phyloP scores from a whole-genome alignment of 2,329 filamentous ascomycete species.

The Simplicillium aogashimaense region DNA sequence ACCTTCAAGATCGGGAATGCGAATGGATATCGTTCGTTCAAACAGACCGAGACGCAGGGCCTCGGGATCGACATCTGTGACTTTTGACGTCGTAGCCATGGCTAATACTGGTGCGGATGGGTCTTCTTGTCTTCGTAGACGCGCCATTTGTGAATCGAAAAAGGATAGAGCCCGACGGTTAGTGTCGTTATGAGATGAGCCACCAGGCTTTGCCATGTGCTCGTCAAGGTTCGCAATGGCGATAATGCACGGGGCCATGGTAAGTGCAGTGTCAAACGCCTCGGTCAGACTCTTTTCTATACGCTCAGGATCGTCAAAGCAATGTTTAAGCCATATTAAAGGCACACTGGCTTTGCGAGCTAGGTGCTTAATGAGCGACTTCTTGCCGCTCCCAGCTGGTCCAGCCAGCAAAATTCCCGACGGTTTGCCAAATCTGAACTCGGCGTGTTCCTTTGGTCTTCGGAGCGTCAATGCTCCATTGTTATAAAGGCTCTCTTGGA shows the following conservation, averaged over 20 bases:
- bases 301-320: slow-evolving; percentile 27
- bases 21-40: slow-evolving; percentile 76
- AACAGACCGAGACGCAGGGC: slow-evolving; percentile 67
- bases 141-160: slow-evolving; percentile 78
- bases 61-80: slow-evolving; percentile 75
- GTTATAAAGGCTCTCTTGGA: slow-evolving; percentile 12
- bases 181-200: slow-evolving; percentile 78
- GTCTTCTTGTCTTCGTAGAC: slow-evolving; percentile 56
- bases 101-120: slow-evolving; percentile 76
- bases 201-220: slow-evolving; percentile 69
- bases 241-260: slow-evolving; percentile 76
- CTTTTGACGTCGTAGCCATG: slow-evolving; percentile 81
- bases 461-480: slow-evolving; percentile 10
- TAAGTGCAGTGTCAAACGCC: slow-evolving; percentile 65
- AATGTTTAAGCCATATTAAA: slow-evolving; percentile 46
- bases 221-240: slow-evolving; percentile 85
- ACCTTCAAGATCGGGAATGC: slow-evolving; percentile 70
- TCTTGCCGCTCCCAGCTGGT: slow-evolving; percentile 74
- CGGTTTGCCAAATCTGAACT: slow-evolving; percentile 6
- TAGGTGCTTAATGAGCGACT: slow-evolving; percentile 63
- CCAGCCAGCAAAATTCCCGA: slow-evolving; percentile 65
- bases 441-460: slow-evolving; percentile 10
- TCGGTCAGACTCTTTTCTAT: slow-evolving; percentile 27
- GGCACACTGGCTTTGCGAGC: slow-evolving; percentile 64
- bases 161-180: slow-evolving; percentile 80